A percentile compares a stretch with the other conserved stretches of the same genome.
These are phyloP conservation scores for Gossypium gossypioides DNA, from an alignment of 441 rosid genomes.

Conservation along the genomic window DNA sequence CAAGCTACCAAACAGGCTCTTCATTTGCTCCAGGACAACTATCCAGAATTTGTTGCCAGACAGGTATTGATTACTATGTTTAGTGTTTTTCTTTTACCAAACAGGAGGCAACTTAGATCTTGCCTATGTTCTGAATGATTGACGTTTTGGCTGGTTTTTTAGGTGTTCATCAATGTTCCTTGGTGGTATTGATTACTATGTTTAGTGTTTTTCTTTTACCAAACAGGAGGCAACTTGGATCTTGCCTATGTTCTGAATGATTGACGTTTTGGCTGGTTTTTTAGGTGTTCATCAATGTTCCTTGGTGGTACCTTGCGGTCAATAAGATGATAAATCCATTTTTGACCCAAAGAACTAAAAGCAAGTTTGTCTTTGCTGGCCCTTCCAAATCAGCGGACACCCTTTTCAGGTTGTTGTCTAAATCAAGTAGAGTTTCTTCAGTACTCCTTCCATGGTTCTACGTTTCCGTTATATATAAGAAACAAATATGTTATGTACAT, in stretches of 20 bases:
- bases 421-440: conserved; percentile 1
- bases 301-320: conserved; percentile 52
- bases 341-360: conserved; percentile 43
- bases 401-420: conserved; percentile 30
- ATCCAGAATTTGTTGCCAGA: conserved; percentile 47
- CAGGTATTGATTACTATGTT: conserved; percentile 25
- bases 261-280: background rate
- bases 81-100: too few relatives aligned
- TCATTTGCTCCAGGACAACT: conserved; percentile 44
- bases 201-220: too few relatives aligned
- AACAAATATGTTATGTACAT: background rate
- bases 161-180: too few relatives aligned
- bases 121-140: too few relatives aligned
- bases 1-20: conserved; percentile 41
- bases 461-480: background rate
- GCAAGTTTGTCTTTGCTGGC: conserved; percentile 43
- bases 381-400: conserved; percentile 36
- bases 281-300: conserved; percentile 46
- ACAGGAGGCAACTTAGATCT: too few relatives aligned
- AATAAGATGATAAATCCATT: conserved; percentile 36
- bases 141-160: background rate
- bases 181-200: too few relatives aligned
- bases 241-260: too few relatives aligned
- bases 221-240: too few relatives aligned
- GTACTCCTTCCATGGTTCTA: too few relatives aligned